phyloP scores from a whole-genome alignment of 2,329 filamentous ascomycete species.

The Helicocarpus griseus region DNA sequence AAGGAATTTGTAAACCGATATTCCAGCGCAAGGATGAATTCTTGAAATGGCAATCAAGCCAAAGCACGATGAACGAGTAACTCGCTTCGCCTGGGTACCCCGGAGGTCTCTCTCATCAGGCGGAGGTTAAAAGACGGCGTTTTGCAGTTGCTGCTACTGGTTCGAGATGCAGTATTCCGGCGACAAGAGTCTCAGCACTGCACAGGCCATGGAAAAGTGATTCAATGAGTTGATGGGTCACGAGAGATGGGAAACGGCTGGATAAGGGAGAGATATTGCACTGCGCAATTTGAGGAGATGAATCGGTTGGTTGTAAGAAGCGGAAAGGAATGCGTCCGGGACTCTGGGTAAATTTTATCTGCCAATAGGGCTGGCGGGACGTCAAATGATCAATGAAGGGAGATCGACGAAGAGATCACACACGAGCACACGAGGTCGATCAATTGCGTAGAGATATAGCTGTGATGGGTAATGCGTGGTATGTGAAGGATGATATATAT shows the following conservation, averaged over 20 bases:
- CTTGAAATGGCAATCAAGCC: background rate
- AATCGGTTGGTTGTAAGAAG: no score
- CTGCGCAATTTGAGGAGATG: no score
- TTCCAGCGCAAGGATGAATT: background rate
- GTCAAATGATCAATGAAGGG: background rate
- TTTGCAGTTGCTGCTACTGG: background rate
- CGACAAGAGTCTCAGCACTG: constrained; percentile 2
- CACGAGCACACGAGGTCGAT: background rate
- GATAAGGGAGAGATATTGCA: no score
- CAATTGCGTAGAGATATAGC: background rate
- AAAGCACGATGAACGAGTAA: constrained; percentile 1
- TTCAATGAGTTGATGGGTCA: background rate
- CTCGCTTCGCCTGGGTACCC: background rate
- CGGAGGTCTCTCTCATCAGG: background rate
- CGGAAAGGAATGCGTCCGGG: no score
- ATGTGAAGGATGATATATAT: background rate
- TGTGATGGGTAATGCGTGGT: background rate
- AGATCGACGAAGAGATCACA: background rate
- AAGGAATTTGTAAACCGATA: background rate
- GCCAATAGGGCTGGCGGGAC: background rate
- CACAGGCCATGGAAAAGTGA: constrained; percentile 5
- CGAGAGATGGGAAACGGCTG: background rate
- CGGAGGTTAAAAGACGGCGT: background rate
- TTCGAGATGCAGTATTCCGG: background rate
- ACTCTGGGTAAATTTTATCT: no score